These are phyloP conservation scores for Teunomyces pallodes DNA, from an alignment of 805 yeast genomes.

Conservation along the genomic window DNA sequence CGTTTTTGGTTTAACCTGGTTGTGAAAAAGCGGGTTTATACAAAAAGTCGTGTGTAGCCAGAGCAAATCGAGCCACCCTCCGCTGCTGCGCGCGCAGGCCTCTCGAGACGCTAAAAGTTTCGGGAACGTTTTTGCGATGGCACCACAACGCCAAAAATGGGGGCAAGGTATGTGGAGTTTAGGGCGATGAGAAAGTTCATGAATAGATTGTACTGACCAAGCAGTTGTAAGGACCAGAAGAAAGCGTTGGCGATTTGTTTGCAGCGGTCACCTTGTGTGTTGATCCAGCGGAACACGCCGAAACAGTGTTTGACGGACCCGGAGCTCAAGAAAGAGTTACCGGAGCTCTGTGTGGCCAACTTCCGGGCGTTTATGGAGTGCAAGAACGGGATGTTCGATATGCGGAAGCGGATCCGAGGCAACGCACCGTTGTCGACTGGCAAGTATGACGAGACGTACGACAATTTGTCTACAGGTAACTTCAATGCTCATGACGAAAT, in stretches of 20 bases:
- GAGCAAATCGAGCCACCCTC: not conserved
- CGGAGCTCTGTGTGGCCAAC: slow-evolving; percentile 84
- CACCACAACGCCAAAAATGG: slow-evolving; percentile 36
- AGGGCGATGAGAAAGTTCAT: not conserved
- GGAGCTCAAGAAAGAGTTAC: slow-evolving; percentile 69
- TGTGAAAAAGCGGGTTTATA: not conserved
- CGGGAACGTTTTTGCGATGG: not conserved
- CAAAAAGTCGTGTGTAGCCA: not conserved
- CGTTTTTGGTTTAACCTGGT: not conserved
- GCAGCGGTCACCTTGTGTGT: slow-evolving; percentile 94
- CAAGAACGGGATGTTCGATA: slow-evolving; percentile 85
- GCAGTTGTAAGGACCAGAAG: slow-evolving; percentile 88
- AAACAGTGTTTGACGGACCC: slow-evolving; percentile 84
- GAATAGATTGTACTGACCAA: slow-evolving; percentile 7
- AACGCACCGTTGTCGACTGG: slow-evolving; percentile 94
- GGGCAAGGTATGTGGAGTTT: slow-evolving; percentile 48
- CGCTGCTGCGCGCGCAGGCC: too few species aligned
- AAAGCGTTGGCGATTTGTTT: slow-evolving; percentile 94
- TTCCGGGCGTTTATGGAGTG: slow-evolving; percentile 87
- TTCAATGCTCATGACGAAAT: slow-evolving; percentile 82
- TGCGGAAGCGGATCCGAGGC: slow-evolving; percentile 88
- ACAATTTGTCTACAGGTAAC: slow-evolving; percentile 73
- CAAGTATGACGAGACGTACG: slow-evolving; percentile 83
- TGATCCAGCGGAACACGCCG: slow-evolving; percentile 86
- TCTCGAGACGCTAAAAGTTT: not conserved